Base-by-base conservation (phyloP, 179 eudicot genomes). In the Carnegiea gigantea region DNA sequence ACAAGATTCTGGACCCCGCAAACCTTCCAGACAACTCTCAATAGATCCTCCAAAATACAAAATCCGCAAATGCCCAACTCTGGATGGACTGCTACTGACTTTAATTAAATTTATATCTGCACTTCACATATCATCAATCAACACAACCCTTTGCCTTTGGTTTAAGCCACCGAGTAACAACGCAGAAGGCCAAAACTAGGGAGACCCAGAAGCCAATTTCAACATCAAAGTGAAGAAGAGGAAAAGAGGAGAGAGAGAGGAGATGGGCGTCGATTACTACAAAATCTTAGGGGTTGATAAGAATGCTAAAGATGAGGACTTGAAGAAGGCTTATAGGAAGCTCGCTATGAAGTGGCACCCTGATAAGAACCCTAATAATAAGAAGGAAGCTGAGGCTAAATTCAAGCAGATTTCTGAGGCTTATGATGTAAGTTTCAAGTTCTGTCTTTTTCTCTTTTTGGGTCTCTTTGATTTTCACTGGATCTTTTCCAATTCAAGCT, bases 391-490 rank as follows among this genome's bases (percentile, higher is more conserved):
- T 38, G 94, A 91, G 79, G 93, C 95, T 73, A 92, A 92, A 77
- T 92, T 92, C 85, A 92, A 92, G 85, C 91, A 92, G 83, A 87
- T 92, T 84, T 90, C 95, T 72, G 95, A 92, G 73, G 95, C 95
- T 48, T 92, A 92, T 70, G 95, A 92, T 84, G 95, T 92, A 83
- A 24, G 89, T 65, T 43, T 14, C 5, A 10, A 38, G 11, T 1
- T 59, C 24, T 36, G 2, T 70, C 26, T 76, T 33, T 17, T 59
- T 77, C 26, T 74, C 36, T 67, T 60, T 20, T 59, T 78, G 24
- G 67, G 12, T 72, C 64, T 43, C 28, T 71, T 26, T n/a, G 8
- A 11, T 51, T 72, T 30, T 36, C 8, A 40, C 2, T 57, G 62
- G n/a, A 57, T 21, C 20, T 38, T 73, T 14, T 6, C 0, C 17